phyloP scores from a whole-genome alignment of 2,329 filamentous ascomycete genomes.

The Penicillium occitanis region DNA sequence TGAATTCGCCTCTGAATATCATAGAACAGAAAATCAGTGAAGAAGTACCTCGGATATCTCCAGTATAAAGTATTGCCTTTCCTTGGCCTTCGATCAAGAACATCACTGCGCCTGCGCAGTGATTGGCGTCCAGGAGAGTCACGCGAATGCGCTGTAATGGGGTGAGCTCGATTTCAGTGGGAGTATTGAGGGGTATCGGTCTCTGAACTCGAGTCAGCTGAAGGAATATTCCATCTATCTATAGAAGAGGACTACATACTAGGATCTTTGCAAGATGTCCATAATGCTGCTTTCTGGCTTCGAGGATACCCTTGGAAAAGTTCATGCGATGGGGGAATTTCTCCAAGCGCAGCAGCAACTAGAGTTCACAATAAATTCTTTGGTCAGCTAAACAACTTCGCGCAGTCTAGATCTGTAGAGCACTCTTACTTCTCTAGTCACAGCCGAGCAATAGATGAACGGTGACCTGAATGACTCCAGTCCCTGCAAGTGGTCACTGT shows the following conservation, averaged over 20 bases:
- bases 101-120: constrained; percentile 88
- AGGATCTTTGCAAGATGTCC: constrained; percentile 70
- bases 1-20: neutral
- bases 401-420: neutral
- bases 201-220: constrained; percentile 51
- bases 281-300: constrained; percentile 72
- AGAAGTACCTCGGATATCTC: constrained; percentile 69
- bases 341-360: constrained; percentile 75
- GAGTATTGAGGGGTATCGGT: constrained; percentile 77
- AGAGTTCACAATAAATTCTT: neutral
- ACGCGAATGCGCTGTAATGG: constrained; percentile 70
- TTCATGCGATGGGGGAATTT: constrained; percentile 78
- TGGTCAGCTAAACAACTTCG: neutral
- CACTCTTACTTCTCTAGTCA: constrained; percentile 65
- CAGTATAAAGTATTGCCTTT: constrained; percentile 80
- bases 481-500: constrained; percentile 83
- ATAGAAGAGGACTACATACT: constrained; percentile 34
- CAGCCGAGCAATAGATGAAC: constrained; percentile 87
- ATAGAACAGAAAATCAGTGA: constrained; percentile 15
- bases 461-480: constrained; percentile 73
- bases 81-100: constrained; percentile 77
- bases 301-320: constrained; percentile 72
- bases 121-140: constrained; percentile 87
- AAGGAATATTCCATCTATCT: neutral
- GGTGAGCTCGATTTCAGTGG: constrained; percentile 70